Percentiles rank a stretch among this genome's conserved stretches.
Evolutionary conservation across 106 monocot genomes (phyloP).

Genomic region (Dactylorhiza incarnata): DNA sequence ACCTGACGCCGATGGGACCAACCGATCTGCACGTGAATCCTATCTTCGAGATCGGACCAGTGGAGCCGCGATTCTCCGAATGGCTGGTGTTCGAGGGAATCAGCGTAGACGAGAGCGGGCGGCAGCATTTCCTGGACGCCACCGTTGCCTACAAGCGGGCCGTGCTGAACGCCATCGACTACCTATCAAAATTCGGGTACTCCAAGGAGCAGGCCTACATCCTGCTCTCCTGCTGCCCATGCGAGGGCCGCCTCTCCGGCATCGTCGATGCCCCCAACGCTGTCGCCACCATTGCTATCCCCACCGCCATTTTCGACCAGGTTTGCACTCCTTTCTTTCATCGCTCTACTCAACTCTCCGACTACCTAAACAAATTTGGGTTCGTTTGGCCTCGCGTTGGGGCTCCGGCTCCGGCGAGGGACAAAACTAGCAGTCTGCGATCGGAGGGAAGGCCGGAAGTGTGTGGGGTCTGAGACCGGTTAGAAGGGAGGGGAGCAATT

Average conservation of each 20-base stretch:
- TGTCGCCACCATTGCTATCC: constrained; percentile 78
- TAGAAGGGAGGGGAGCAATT: too few species aligned
- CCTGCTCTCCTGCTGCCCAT: constrained; percentile 77
- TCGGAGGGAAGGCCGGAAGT: too few species aligned
- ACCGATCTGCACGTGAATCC: constrained; percentile 80
- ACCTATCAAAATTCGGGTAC: constrained; percentile 76
- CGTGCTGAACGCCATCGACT: constrained; percentile 71
- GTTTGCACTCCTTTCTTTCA: constrained; percentile 10
- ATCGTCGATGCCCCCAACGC: constrained; percentile 89
- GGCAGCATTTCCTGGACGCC: constrained; percentile 80
- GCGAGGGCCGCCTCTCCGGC: constrained; percentile 83
- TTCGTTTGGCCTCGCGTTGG: too few species aligned
- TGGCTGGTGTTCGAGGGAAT: constrained; percentile 88
- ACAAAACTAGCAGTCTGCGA: too few species aligned
- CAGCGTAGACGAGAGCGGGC: constrained; percentile 73
- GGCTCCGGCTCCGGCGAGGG: too few species aligned
- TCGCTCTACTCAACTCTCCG: too few species aligned
- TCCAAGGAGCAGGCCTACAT: constrained; percentile 84
- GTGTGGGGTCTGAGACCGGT: too few species aligned
- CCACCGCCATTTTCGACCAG: constrained; percentile 83
- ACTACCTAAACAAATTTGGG: too few species aligned
- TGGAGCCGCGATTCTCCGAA: constrained; percentile 87
- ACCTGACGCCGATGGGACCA: constrained; percentile 91
- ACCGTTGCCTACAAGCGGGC: constrained; percentile 86
- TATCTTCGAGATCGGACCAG: constrained; percentile 81